Evolutionary conservation across 2,329 filamentous ascomycete species (phyloP).

Genomic region (Ascochyta lentis): DNA sequence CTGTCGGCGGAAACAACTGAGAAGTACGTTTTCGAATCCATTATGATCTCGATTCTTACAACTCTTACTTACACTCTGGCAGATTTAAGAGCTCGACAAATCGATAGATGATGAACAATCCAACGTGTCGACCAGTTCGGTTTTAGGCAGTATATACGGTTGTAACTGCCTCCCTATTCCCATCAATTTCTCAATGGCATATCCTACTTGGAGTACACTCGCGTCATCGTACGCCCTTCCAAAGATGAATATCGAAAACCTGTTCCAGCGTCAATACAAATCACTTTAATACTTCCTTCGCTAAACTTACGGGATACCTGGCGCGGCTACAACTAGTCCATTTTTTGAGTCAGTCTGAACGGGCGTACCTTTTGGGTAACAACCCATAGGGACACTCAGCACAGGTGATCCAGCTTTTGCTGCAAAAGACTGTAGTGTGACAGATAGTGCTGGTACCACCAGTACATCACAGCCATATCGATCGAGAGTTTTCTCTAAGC

Average conservation of each 20-base stretch:
- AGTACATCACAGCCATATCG: slow-evolving; percentile 64
- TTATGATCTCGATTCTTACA: too few species aligned
- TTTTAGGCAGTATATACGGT: slow-evolving; percentile 5
- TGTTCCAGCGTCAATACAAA: background rate
- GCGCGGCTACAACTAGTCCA: slow-evolving; percentile 57
- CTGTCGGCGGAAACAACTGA: too few species aligned
- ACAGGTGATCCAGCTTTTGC: slow-evolving; percentile 58
- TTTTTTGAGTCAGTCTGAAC: slow-evolving; percentile 51
- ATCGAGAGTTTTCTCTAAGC: slow-evolving; percentile 62
- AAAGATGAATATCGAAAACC: slow-evolving; percentile 19
- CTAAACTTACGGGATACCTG: slow-evolving; percentile 55
- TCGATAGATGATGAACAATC: too few species aligned
- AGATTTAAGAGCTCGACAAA: background rate
- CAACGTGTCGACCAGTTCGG: background rate
- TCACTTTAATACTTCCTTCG: background rate
- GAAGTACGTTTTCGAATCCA: too few species aligned
- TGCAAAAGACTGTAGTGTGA: slow-evolving; percentile 48
- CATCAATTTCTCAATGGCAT: slow-evolving; percentile 7
- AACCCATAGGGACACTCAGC: slow-evolving; percentile 66
- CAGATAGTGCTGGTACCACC: slow-evolving; percentile 62
- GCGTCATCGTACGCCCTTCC: slow-evolving; percentile 11
- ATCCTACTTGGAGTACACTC: slow-evolving; percentile 13
- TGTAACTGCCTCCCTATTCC: background rate
- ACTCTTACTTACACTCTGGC: background rate
- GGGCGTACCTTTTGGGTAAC: slow-evolving; percentile 54